phyloP scores from a whole-genome alignment of 306 rosid species.

The Gleditsia sinensis region DNA sequence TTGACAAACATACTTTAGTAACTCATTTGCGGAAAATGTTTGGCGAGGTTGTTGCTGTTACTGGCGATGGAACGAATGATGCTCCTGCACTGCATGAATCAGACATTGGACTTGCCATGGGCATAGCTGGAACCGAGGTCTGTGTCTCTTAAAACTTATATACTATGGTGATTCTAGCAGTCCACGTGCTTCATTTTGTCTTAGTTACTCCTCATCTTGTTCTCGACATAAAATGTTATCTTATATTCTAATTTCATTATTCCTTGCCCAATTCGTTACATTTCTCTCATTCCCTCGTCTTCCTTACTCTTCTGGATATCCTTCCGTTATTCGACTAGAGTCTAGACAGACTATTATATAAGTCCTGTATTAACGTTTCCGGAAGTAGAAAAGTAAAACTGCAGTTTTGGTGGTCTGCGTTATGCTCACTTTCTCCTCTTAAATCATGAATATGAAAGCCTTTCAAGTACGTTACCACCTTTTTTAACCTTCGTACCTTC shows the following conservation, averaged over 20 bases:
- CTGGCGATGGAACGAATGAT: slow-evolving; percentile 96
- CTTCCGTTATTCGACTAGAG: not conserved
- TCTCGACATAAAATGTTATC: not conserved
- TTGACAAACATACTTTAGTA: slow-evolving; percentile 79
- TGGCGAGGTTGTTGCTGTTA: slow-evolving; percentile 91
- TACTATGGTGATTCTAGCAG: not conserved
- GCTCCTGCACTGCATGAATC: slow-evolving; percentile 97
- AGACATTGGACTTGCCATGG: slow-evolving; percentile 99
- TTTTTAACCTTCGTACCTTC: not conserved
- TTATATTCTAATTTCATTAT: slow-evolving; percentile 21
- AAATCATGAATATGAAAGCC: not conserved
- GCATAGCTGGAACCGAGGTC: slow-evolving; percentile 98
- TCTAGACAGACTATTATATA: not conserved
- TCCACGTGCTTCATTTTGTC: not conserved
- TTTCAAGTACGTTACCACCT: not conserved
- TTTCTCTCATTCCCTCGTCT: not conserved
- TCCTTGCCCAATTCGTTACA: not conserved
- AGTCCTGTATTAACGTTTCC: not conserved
- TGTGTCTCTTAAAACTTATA: slow-evolving; percentile 21
- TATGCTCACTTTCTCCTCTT: not conserved
- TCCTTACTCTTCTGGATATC: not conserved
- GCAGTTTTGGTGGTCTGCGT: not conserved
- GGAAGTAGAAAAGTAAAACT: not conserved
- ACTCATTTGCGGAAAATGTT: slow-evolving; percentile 67
- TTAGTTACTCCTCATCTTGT: slow-evolving; percentile 7